Evolutionary conservation across 2,329 filamentous ascomycete genomes (phyloP), one percentile per base, ranked within the genome.

Genomic region (Pyricularia grisea): DNA sequence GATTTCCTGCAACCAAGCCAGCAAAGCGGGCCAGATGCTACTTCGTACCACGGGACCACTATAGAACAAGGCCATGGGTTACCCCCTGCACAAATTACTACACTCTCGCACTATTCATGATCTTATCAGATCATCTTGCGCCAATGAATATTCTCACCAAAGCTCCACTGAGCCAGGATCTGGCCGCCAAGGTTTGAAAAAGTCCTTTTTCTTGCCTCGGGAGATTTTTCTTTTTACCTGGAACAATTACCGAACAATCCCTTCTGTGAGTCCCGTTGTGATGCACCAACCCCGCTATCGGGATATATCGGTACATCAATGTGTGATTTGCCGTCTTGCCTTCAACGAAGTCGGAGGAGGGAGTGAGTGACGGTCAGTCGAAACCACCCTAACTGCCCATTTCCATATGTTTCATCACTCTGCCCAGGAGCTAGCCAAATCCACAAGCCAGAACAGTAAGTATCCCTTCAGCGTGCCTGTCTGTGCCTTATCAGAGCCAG

Each of bases 41-140:
- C 20, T 25, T n/a, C n/a, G 9, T 23, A n/a, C n/a, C n/a, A n/a
- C n/a, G n/a, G n/a, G n/a, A n/a, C n/a, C n/a, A n/a, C n/a, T n/a
- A n/a, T n/a, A n/a, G n/a, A n/a, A 25, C 25, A 25, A 60, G 28
- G 28, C 25, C 58, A 61, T 25, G n/a, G 58, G 58, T 23, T 9
- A 12, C 25, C 58, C 58, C 58, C n/a, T 61, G 58, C 23, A 50
- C 42, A 50, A 10, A 20, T n/a, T 7, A 50, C 20, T 17, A n/a
- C n/a, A n/a, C 20, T 50, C 17, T n/a, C 2, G 4, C 42, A n/a
- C 42, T n/a, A 50, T 7, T 50, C n/a, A 63, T 70, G 70, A 74
- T 74, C 72, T 72, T 73, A 73, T 73, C 71, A 72, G 73, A 74
- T 74, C 72, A 74, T 74, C 71, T 72, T 60, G 60, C 66, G 28